Evolutionary conservation across 1,139 yeast species (phyloP).

Genomic region (Saccharomyces hybrid): DNA sequence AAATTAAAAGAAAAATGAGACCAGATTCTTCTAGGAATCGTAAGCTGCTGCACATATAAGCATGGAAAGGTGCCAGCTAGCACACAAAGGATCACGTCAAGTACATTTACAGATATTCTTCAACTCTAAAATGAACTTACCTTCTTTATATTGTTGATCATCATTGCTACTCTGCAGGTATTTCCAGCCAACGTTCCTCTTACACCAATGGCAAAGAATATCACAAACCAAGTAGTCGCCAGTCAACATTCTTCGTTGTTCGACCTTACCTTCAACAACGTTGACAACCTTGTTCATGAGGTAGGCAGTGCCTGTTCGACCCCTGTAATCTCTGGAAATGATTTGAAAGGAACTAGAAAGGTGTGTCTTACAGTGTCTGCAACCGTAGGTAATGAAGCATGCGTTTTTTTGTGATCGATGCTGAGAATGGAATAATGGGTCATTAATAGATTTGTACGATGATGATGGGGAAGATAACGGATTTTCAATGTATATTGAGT

Average conservation of each 20-base stretch:
- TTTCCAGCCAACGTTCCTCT: conserved; percentile 39
- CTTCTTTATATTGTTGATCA: conserved; percentile 38
- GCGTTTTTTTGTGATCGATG: conserved; percentile 5
- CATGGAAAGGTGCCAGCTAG: neutral
- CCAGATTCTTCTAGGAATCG: neutral
- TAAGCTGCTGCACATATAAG: neutral
- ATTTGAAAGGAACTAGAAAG: conserved; percentile 36
- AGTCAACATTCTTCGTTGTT: conserved; percentile 37
- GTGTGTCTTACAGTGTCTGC: conserved; percentile 38
- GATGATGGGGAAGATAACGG: conserved; percentile 1
- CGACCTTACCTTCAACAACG: conserved; percentile 31
- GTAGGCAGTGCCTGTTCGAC: conserved; percentile 39
- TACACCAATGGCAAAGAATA: conserved; percentile 39
- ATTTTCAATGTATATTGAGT: conserved; percentile 33
- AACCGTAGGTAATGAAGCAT: conserved; percentile 35
- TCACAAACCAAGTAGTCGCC: conserved; percentile 39
- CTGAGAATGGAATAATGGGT: neutral
- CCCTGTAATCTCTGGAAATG: conserved; percentile 38
- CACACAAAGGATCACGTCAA: conserved; percentile 3
- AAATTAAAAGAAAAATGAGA: neutral
- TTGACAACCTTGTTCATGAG: conserved; percentile 37
- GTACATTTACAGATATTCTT: conserved; percentile 27
- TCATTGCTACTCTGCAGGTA: conserved; percentile 34
- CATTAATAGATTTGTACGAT: neutral
- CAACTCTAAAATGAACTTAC: conserved; percentile 37